Evolutionary conservation across 306 rosid species (phyloP).

Genomic region (Corylus avellana): DNA sequence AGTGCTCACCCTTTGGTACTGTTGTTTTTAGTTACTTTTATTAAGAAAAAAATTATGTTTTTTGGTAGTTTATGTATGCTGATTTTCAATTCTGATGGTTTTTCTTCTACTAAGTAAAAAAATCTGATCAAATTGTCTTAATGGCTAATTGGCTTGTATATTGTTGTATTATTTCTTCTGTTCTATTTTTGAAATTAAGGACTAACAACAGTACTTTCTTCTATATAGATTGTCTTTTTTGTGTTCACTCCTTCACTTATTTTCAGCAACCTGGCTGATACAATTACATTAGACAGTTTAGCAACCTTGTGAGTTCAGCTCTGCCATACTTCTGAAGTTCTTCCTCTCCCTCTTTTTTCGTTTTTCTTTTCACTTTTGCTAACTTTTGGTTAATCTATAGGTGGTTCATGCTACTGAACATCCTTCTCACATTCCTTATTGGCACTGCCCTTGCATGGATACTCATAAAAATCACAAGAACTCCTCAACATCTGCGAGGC

Average conservation of each 20-base stretch:
- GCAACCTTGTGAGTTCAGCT: slow-evolving; percentile 1
- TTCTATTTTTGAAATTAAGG: background rate
- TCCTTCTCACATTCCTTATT: slow-evolving; percentile 44
- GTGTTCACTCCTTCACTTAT: slow-evolving; percentile 1
- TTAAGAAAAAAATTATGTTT: no score
- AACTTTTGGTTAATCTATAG: slow-evolving; percentile 20
- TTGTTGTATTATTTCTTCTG: background rate
- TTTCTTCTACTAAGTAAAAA: no score
- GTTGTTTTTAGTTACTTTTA: no score
- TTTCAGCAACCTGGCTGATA: background rate
- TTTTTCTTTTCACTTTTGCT: background rate
- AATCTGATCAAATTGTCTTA: no score
- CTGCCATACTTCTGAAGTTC: background rate
- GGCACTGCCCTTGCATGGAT: slow-evolving; percentile 46
- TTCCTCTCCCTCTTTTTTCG: background rate
- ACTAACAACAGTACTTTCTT: slow-evolving; percentile 2
- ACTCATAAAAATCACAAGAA: slow-evolving; percentile 37
- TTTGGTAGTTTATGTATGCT: no score
- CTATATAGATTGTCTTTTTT: background rate
- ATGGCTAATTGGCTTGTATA: no score
- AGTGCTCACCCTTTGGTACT: no score
- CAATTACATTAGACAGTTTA: slow-evolving; percentile 3
- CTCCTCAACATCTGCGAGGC: slow-evolving; percentile 50
- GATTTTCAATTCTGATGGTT: no score
- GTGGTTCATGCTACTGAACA: slow-evolving; percentile 55